These are phyloP conservation scores for Cystobasidiaceae sp. DNA, from an alignment of 1,284 basidiomycete species.

Conservation along the genomic window DNA sequence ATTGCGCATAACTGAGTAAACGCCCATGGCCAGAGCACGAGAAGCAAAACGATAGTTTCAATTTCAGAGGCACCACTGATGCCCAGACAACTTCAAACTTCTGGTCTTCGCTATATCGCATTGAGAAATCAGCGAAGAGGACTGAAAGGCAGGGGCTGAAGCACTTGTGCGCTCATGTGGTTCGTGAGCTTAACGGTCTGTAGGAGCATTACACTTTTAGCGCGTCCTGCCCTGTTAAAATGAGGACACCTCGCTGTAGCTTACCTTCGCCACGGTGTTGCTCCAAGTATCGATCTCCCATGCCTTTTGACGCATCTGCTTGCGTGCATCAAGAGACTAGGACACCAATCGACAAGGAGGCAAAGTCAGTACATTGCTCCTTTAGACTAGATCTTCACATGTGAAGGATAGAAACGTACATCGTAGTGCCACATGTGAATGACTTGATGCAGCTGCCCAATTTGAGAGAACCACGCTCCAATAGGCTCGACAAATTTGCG, in stretches of 20 bases:
- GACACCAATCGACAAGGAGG: constrained; percentile 86
- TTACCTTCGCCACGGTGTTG: constrained; percentile 82
- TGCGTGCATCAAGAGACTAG: constrained; percentile 72
- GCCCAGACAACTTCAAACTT: no score
- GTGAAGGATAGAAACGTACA: neutral
- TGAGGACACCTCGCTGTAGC: constrained; percentile 45
- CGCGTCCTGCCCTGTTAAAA: neutral
- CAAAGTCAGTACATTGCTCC: constrained; percentile 57
- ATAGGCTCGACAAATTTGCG: constrained; percentile 58
- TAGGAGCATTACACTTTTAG: neutral
- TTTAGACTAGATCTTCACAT: no score
- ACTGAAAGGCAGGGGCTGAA: constrained; percentile 68
- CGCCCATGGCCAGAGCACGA: no score
- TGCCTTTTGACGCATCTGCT: constrained; percentile 74
- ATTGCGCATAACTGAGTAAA: no score
- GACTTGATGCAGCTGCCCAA: constrained; percentile 68
- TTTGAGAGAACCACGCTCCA: constrained; percentile 90
- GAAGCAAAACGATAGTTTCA: no score
- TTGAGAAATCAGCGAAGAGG: constrained; percentile 51
- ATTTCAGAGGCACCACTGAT: no score
- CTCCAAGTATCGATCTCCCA: constrained; percentile 92
- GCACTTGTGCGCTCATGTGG: constrained; percentile 70
- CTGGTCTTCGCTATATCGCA: neutral
- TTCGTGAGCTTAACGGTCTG: constrained; percentile 72
- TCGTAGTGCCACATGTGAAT: constrained; percentile 38